Percentiles rank a stretch among this genome's conserved stretches.
Evolutionary conservation across 2,329 filamentous ascomycete species (phyloP).

Genomic region (Lachnum nothofagi): DNA sequence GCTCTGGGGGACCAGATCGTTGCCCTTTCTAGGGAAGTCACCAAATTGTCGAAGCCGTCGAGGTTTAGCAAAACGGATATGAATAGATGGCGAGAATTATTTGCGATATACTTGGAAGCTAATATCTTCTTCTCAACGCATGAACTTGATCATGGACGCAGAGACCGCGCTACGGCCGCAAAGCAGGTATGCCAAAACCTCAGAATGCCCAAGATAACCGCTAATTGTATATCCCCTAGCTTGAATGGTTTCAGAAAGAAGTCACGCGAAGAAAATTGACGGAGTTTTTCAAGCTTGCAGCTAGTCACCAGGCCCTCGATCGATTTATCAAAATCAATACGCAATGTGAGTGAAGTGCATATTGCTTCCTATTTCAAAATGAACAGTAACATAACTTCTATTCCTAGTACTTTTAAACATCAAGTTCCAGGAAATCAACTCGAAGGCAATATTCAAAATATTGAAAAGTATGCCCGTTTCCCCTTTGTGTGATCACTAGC

Average conservation of each 20-base stretch:
- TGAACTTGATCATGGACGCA: slow-evolving; percentile 64
- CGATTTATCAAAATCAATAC: slow-evolving; percentile 66
- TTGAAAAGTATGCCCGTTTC: slow-evolving; percentile 63
- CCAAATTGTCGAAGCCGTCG: slow-evolving; percentile 54
- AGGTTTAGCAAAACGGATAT: slow-evolving; percentile 61
- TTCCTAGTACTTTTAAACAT: slow-evolving; percentile 69
- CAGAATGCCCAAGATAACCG: neutral
- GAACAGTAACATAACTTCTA: too few species aligned
- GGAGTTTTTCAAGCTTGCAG: slow-evolving; percentile 58
- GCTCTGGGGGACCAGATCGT: slow-evolving; percentile 59
- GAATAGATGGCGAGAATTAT: slow-evolving; percentile 72
- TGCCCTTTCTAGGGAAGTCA: slow-evolving; percentile 59
- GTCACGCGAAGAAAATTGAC: slow-evolving; percentile 56
- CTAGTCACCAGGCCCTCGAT: slow-evolving; percentile 59
- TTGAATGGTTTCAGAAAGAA: slow-evolving; percentile 64
- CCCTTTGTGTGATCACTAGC: neutral
- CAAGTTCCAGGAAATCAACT: slow-evolving; percentile 80
- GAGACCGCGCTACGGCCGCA: slow-evolving; percentile 61
- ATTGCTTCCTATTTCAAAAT: too few species aligned
- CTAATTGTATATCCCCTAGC: neutral
- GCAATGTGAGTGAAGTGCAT: too few species aligned
- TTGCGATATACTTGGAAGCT: slow-evolving; percentile 74
- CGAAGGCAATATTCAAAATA: slow-evolving; percentile 72
- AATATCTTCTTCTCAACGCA: slow-evolving; percentile 77
- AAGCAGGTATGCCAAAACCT: slow-evolving; percentile 49